Base-by-base conservation (phyloP, 768 basidiomycete species). In the Trametes punicea region DNA sequence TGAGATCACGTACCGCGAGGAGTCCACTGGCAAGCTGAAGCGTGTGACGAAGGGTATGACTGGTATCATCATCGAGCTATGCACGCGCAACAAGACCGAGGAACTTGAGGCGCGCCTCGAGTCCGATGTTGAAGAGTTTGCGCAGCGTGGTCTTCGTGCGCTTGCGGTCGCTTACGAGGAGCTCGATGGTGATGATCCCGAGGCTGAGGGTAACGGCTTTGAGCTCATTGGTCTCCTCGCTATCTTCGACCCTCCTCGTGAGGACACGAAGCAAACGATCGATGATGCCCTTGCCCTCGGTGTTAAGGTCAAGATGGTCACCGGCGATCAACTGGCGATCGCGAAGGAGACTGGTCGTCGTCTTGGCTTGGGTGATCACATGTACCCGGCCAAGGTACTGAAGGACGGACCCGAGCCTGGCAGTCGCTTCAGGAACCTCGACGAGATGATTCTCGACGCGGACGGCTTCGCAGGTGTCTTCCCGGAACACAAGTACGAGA, bases 11-110 rank as follows among this genome's bases (percentile, higher is more conserved):
- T 98, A 98, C 79, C 87, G 84, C 45, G 95, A 97, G 71, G 88
- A 94, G 73, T 80, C 92, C 7, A 80, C 90, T n/a, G 96, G 96
- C 74, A 92, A 89, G 73, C 83, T 98, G 64, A 97, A 96, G 84
- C 92, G 96, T 67, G 96, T 96, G 67, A 97, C 96, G 70, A 98
- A 98, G 87, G 96, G 96, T 71, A 98, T 98, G 96, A 98, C 96
- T 40, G 96, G 94, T 77, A 89, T 93, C 73, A 93, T 98, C 78
- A 94, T 97, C 69, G 93, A 96, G 55, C 88, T 97, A 46, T 98
- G 95, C 84, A 80, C 90, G 21, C 90, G 96, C 70, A 95, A 97
- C 88, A 98, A 98, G 84, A 90, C 91, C 36, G 87, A 90, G 10
- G 93, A 93, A 60, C 64, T 93, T 40, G 95, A 98, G 82, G 84